phyloP scores from a whole-genome alignment of 805 yeast species.

The Metschnikowia rubicola region DNA sequence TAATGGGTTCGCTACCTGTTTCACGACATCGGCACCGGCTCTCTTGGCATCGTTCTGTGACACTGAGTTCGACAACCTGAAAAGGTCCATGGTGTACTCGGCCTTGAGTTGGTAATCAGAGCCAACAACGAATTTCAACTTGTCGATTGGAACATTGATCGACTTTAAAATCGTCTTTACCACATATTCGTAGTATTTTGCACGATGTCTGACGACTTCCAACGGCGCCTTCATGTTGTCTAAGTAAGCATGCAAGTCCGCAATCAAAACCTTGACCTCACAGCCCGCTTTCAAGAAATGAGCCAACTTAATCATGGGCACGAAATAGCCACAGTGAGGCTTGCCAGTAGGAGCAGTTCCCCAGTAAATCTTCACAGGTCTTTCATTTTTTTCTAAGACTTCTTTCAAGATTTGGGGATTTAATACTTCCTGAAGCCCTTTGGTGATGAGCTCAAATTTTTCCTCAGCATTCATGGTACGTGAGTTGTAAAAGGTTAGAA shows the following conservation, averaged over 20 bases:
- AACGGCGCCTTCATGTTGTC: slow-evolving; percentile 98
- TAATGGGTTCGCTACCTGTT: slow-evolving; percentile 92
- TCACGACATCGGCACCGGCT: slow-evolving; percentile 99
- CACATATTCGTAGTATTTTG: slow-evolving; percentile 78
- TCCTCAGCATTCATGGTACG: slow-evolving; percentile 49
- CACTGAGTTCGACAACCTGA: slow-evolving; percentile 77
- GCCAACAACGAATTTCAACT: slow-evolving; percentile 79
- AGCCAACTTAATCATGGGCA: slow-evolving; percentile 95
- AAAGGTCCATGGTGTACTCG: slow-evolving; percentile 84
- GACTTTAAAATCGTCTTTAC: slow-evolving; percentile 83
- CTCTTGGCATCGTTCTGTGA: slow-evolving; percentile 96
- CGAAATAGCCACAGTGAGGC: slow-evolving; percentile 98
- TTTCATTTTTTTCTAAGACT: slow-evolving; percentile 73
- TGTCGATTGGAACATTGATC: slow-evolving; percentile 89
- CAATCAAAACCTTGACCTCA: slow-evolving; percentile 85
- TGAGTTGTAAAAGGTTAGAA: too few species aligned
- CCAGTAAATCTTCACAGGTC: slow-evolving; percentile 90
- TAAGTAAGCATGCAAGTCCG: slow-evolving; percentile 93
- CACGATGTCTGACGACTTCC: slow-evolving; percentile 85
- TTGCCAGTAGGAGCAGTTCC: slow-evolving; percentile 99
- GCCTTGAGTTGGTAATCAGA: slow-evolving; percentile 80
- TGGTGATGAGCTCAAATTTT: slow-evolving; percentile 72
- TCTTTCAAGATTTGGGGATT: slow-evolving; percentile 84
- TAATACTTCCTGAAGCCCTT: slow-evolving; percentile 86
- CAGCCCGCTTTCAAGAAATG: slow-evolving; percentile 95